Evolutionary conservation across 441 rosid genomes (phyloP), one percentile per base, ranked within the genome.

Genomic region (Euphorbia celastroides): DNA sequence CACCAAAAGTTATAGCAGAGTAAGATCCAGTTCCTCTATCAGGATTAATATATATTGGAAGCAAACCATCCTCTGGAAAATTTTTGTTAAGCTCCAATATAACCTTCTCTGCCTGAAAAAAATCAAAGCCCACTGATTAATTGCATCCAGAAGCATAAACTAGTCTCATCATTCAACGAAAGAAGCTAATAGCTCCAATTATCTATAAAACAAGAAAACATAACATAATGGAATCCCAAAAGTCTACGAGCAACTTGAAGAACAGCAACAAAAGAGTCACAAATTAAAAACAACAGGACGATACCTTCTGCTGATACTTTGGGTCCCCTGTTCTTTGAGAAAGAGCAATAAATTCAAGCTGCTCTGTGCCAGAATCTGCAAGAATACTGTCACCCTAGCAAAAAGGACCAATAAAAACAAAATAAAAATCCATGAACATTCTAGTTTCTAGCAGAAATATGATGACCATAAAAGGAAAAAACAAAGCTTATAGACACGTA

Each of bases 331-430:
- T 92, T 75, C 98, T 90, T 70, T 92, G 99, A 62, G 99, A 92
- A 73, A 95, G 99, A 71, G 97, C 98, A 67, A 95, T 88, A 72
- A 95, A 95, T 68, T 95, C 99, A 19, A 95, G 81, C 84, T 92
- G 98, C 76, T 95, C 99, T 7, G 99, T 90, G 69, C 97, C 99
- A 59, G 98, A 85, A 77, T 95, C 99, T 58, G 99, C 99, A 68
- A 95, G 93, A 65, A 95, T 89, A 78, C 96, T 95, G 59, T 81
- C 77, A 42, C 97, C 97, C 99, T 95, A 70, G 32, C n/a, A n/a
- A n/a, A n/a, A 71, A 54, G 75, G 60, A 77, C 56, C 32, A 65
- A 70, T 60, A 34, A 51, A 62, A 52, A 41, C 41, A 27, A 26
- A 20, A 44, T 25, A 27, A n/a, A n/a, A n/a, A 30, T 28, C 36